Percentiles rank a stretch among this genome's conserved stretches.
Conservation (phyloP, 106 monocot genomes). For the Xerophyta viscosa region DNA sequence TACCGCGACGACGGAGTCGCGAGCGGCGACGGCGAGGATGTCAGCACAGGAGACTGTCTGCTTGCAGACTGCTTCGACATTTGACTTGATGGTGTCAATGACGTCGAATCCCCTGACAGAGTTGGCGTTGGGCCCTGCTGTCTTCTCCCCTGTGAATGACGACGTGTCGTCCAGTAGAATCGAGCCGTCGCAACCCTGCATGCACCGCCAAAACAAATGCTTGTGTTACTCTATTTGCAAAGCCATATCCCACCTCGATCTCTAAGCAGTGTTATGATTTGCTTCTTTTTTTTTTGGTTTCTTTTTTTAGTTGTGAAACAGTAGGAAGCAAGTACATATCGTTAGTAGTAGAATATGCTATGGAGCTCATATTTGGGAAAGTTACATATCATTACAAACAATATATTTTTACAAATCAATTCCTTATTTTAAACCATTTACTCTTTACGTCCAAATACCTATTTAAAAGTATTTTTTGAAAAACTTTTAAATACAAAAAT, state of each 20-base stretch:
- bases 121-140: conserved; percentile 27
- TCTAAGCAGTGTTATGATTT: too few species aligned
- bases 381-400: too few species aligned
- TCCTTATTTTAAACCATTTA: neutral
- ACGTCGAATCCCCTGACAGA: conserved; percentile 37
- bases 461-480: neutral
- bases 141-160: conserved; percentile 41
- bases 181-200: conserved; percentile 45
- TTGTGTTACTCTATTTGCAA: too few species aligned
- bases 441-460: neutral
- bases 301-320: too few species aligned
- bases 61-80: conserved; percentile 26
- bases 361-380: too few species aligned
- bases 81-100: conserved; percentile 33
- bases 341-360: too few species aligned
- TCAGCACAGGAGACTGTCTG: conserved; percentile 47
- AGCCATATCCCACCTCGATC: too few species aligned
- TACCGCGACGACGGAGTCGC: conserved; percentile 53
- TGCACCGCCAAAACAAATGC: neutral
- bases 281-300: too few species aligned
- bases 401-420: too few species aligned
- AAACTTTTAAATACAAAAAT: neutral
- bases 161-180: conserved; percentile 40
- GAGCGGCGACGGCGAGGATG: conserved; percentile 49
- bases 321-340: too few species aligned